Conservation (phyloP, 2,329 filamentous ascomycete genomes). For the Trichoderma gracile region DNA sequence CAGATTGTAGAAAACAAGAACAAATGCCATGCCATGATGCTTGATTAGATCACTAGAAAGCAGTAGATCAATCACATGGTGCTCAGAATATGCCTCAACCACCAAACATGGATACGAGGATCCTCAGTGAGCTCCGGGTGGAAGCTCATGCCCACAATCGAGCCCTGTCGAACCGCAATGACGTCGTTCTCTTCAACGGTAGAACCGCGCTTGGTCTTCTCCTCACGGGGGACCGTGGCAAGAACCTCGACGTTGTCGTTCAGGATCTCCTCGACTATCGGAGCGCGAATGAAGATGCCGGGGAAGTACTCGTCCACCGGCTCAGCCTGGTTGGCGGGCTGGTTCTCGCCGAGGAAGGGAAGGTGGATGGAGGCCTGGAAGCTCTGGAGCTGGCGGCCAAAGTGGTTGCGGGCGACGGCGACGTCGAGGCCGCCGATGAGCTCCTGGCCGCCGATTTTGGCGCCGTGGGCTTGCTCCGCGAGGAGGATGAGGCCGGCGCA, state of each 20-base stretch:
- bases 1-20: not conserved
- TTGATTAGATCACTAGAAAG: constrained; percentile 40
- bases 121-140: constrained; percentile 92
- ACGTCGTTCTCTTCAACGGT: constrained; percentile 59
- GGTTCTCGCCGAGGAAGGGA: constrained; percentile 60
- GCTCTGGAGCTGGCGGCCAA: constrained; percentile 88
- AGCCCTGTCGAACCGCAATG: constrained; percentile 84
- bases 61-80: constrained; percentile 20
- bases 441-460: constrained; percentile 89
- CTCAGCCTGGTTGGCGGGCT: constrained; percentile 25
- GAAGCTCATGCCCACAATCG: constrained; percentile 92
- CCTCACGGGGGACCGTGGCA: constrained; percentile 48
- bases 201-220: too few relatives aligned
- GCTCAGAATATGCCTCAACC: constrained; percentile 62
- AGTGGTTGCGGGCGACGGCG: constrained; percentile 89
- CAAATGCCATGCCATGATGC: not conserved
- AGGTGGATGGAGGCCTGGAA: constrained; percentile 77
- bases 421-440: constrained; percentile 91
- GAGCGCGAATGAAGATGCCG: constrained; percentile 90
- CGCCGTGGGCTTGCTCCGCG: constrained; percentile 81
- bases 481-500: constrained; percentile 93
- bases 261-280: constrained; percentile 83
- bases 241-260: constrained; percentile 39
- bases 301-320: constrained; percentile 53
- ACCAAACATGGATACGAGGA: constrained; percentile 88